Evolutionary conservation across 257 asterid genomes (phyloP).

Genomic region (Voacanga thouarsii): DNA sequence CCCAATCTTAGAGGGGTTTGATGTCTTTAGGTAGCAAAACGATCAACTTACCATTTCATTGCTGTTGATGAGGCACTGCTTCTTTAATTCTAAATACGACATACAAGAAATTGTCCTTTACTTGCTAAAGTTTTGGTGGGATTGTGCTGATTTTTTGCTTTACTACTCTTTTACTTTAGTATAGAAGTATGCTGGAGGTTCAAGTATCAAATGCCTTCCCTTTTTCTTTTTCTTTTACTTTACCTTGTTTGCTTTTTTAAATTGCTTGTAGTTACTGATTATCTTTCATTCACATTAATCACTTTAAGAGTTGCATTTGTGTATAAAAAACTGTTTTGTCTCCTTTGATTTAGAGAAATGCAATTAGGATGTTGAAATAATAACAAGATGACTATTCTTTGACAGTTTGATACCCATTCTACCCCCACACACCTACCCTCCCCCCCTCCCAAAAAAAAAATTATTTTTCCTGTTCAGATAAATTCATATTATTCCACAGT

Average conservation of each 20-base stretch:
- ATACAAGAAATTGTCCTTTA: neutral
- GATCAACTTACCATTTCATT: neutral
- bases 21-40: neutral
- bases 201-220: constrained; percentile 1
- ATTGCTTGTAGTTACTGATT: neutral
- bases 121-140: neutral
- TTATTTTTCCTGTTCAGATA: neutral
- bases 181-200: neutral
- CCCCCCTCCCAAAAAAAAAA: too few species aligned
- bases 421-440: too few species aligned
- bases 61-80: neutral
- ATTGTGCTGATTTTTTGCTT: constrained; percentile 2
- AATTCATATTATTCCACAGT: neutral
- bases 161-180: neutral
- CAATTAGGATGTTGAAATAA: neutral
- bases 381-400: neutral
- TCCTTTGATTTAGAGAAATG: neutral
- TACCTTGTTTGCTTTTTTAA: neutral
- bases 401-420: too few species aligned
- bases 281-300: neutral
- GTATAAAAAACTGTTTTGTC: neutral
- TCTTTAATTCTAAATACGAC: neutral
- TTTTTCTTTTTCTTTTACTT: constrained; percentile 4
- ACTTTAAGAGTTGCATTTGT: neutral
- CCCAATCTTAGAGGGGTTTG: neutral